phyloP scores from a whole-genome alignment of 495 filamentous ascomycete species.

The Rhizodiscina lignyota region DNA sequence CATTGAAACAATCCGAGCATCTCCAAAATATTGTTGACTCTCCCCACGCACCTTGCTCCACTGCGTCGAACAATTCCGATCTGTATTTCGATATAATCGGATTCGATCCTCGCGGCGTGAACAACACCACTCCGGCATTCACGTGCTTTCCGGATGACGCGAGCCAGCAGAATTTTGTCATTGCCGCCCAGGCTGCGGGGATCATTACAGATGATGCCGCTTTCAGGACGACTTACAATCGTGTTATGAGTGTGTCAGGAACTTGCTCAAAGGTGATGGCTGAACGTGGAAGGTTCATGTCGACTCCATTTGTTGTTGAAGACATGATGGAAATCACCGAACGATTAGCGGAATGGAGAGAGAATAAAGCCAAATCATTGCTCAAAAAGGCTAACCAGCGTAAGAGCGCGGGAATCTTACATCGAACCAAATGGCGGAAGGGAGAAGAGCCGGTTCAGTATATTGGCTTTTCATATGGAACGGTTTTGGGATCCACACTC shows the following conservation, averaged over 20 bases:
- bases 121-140: slow-evolving; percentile 16
- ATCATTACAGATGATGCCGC: neutral
- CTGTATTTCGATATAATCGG: slow-evolving; percentile 19
- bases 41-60: neutral
- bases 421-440: neutral
- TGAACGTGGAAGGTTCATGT: neutral
- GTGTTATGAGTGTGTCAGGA: neutral
- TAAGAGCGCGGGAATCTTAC: neutral
- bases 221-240: neutral
- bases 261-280: neutral
- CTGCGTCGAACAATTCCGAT: slow-evolving; percentile 3
- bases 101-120: slow-evolving; percentile 22
- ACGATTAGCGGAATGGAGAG: neutral
- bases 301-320: neutral
- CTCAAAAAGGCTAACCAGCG: neutral
- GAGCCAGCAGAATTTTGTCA: neutral
- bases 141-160: slow-evolving; percentile 15
- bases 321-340: neutral
- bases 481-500: slow-evolving; percentile 2
- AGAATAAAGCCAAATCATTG: neutral
- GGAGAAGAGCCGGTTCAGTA: neutral
- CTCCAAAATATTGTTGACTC: slow-evolving; percentile 21
- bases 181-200: neutral
- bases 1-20: slow-evolving; percentile 18
- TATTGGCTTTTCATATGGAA: slow-evolving; percentile 1